Base-by-base conservation (phyloP, 1,139 yeast genomes). In the Taphrina populina region DNA sequence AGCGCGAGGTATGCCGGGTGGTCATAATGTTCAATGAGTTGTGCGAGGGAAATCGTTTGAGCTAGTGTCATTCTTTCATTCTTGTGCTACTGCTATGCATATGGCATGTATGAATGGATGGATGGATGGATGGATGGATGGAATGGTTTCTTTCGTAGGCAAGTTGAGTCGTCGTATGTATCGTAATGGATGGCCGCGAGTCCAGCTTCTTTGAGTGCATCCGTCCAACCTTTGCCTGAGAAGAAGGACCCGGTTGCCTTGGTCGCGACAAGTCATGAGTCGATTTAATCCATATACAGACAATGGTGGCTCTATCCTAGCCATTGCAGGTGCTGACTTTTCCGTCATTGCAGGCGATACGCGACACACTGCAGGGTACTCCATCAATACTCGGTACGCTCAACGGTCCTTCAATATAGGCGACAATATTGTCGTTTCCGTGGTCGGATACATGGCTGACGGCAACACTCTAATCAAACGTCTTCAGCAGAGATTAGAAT, bases 271-370 rank as follows among this genome's bases (percentile, higher is more conserved):
- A 17, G 19, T 6, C 26, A 49, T 49, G 54, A 49, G 54, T 23
- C 34, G 54, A 7, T 49, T 49, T 49, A 52, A 41, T 27, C 56
- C 56, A 10, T 57, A 52, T 24, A 53, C 51, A 21, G 53, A 92
- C 70, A 88, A 90, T 67, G 99, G 99, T 64, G 99, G 99, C 65
- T 90, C 97, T 5, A 92, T 90, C 58, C 75, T 92, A 63, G 99
- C 97, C 59, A 92, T 92, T 71, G 96, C 98, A 2, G 98, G 99
- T 47, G 87, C 87, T 68, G 97, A 92, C 71, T 92, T 88, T 67
- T 96, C 96, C 27, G 94, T 92, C 36, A 77, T 92, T 61, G 98
- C 99, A 0, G 97, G 98, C 51, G 98, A 94, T 70, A 92, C 99
- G 19, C 84, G 99, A 74, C 95, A 86, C 69, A 88, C 95, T 5